These are phyloP conservation scores for Scenedesmus sp. DNA, from an alignment of 163 green algal species.

Conservation along the genomic window DNA sequence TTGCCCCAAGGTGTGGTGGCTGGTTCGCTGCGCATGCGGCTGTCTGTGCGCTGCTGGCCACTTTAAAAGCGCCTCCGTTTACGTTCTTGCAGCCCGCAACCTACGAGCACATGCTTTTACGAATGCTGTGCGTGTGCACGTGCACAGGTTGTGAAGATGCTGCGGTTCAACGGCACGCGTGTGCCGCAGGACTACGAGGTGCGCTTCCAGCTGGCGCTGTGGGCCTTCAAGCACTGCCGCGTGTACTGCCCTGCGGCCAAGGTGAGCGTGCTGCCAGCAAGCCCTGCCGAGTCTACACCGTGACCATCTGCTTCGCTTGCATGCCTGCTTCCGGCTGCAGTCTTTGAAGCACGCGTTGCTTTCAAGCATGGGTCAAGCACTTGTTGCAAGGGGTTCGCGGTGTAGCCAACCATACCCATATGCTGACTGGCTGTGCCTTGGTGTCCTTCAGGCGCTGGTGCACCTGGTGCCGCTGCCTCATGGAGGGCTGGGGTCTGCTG, in stretches of 20 bases:
- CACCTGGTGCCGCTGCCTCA: conserved; percentile 76
- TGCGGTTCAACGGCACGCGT: conserved; percentile 85
- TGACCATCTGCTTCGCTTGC: neutral
- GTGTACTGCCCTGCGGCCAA: conserved; percentile 83
- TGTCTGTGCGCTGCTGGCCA: too few species aligned
- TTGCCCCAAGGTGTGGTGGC: too few species aligned
- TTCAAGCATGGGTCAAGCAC: neutral
- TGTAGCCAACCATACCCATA: neutral
- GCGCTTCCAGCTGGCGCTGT: conserved; percentile 91
- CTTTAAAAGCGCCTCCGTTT: too few species aligned
- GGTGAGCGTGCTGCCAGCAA: neutral
- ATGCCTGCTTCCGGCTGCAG: neutral
- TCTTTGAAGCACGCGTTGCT: neutral
- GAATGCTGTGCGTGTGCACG: neutral
- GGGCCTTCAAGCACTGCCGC: conserved; percentile 91
- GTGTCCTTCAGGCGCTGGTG: conserved; percentile 56
- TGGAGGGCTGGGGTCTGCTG: conserved; percentile 71
- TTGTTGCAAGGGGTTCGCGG: neutral
- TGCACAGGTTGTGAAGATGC: conserved; percentile 73
- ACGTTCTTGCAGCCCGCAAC: too few species aligned
- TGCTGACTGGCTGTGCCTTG: neutral
- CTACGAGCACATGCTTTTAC: neutral
- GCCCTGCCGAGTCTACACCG: neutral
- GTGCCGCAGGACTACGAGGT: conserved; percentile 90
- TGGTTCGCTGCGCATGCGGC: too few species aligned